Conservation (phyloP, 2,329 filamentous ascomycete genomes). For the Aspergillus latus region DNA sequence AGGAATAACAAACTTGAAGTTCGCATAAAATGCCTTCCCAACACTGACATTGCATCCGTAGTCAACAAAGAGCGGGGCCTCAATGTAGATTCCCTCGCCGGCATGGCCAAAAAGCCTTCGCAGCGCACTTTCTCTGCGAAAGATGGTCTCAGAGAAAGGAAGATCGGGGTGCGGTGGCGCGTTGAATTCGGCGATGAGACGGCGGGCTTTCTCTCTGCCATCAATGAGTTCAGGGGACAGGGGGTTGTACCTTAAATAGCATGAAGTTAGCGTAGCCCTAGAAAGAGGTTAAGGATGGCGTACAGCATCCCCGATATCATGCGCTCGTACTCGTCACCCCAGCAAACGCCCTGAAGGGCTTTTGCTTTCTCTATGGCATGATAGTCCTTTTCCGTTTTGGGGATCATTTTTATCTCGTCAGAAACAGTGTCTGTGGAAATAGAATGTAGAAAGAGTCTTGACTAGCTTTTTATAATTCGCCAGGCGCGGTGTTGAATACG, state of each 20-base stretch:
- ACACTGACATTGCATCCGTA: slow-evolving; percentile 26
- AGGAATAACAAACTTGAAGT: slow-evolving; percentile 17
- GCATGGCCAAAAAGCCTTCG: slow-evolving; percentile 14
- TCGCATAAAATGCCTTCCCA: slow-evolving; percentile 21
- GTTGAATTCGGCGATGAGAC: slow-evolving; percentile 14
- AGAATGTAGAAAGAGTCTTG: too few relatives aligned
- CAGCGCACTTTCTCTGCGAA: slow-evolving; percentile 7
- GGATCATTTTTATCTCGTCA: background rate
- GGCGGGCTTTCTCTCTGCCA: slow-evolving; percentile 13
- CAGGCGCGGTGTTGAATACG: background rate
- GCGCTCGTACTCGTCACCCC: slow-evolving; percentile 15
- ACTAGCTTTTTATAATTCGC: background rate
- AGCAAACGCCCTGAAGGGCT: background rate
- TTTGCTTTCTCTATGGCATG: background rate
- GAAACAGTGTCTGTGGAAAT: background rate
- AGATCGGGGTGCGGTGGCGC: slow-evolving; percentile 1
- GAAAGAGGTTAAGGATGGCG: too few relatives aligned
- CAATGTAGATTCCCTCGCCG: slow-evolving; percentile 17
- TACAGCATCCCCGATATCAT: slow-evolving; percentile 20
- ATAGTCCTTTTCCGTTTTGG: background rate
- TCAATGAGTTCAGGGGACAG: slow-evolving; percentile 13
- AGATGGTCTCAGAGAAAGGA: background rate
- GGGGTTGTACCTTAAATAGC: slow-evolving; percentile 10
- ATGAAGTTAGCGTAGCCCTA: too few relatives aligned
- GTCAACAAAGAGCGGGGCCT: slow-evolving; percentile 23